These are phyloP conservation scores for Cladosporium sp. DNA, from an alignment of 2,329 filamentous ascomycete species.

Conservation along the genomic window DNA sequence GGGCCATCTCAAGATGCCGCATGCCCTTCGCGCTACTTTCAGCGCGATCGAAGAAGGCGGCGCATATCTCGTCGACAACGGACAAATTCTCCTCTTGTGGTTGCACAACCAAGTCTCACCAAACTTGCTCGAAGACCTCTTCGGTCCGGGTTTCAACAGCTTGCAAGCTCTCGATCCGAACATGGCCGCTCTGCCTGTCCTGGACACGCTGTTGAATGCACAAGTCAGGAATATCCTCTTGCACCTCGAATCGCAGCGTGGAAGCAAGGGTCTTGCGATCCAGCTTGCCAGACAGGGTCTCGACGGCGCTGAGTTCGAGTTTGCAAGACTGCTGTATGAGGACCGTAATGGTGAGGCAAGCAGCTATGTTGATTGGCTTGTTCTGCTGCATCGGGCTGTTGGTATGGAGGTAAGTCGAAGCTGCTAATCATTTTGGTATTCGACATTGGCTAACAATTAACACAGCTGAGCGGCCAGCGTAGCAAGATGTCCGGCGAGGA, in stretches of 20 bases:
- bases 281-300: constrained; percentile 89
- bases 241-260: constrained; percentile 74
- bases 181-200: constrained; percentile 70
- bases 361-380: constrained; percentile 97
- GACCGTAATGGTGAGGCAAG: constrained; percentile 97
- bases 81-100: constrained; percentile 88
- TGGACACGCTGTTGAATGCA: constrained; percentile 89
- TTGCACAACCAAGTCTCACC: constrained; percentile 88
- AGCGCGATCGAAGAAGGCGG: constrained; percentile 86
- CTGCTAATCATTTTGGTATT: background rate
- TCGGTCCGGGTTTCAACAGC: constrained; percentile 68
- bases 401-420: constrained; percentile 64
- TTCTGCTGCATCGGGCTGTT: constrained; percentile 89
- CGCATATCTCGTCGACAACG: constrained; percentile 92
- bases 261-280: constrained; percentile 81
- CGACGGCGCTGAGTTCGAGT: constrained; percentile 95
- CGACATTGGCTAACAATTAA: background rate
- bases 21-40: constrained; percentile 76
- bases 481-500: constrained; percentile 23
- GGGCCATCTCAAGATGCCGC: constrained; percentile 81
- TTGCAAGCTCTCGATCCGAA: constrained; percentile 79
- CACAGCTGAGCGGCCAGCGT: constrained; percentile 29
- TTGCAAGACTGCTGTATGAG: constrained; percentile 84
- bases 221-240: constrained; percentile 92
- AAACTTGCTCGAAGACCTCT: constrained; percentile 84